These are phyloP conservation scores for Cutaneotrichosporon dermatis DNA, from an alignment of 1,284 basidiomycete species.

Conservation along the genomic window DNA sequence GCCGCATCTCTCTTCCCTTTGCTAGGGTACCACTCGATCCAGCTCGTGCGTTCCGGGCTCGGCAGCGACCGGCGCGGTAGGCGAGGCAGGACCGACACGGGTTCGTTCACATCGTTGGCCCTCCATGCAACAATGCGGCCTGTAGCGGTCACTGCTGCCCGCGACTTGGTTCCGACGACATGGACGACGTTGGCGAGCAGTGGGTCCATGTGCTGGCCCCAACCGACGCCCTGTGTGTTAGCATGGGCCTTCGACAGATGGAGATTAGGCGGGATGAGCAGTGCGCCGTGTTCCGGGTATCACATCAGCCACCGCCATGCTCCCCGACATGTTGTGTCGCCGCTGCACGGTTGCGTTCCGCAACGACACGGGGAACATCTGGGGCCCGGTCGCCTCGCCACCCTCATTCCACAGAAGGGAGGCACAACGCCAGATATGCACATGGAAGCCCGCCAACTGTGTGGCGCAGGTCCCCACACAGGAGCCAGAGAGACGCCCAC, in stretches of 20 bases:
- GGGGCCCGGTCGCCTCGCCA: too few species aligned
- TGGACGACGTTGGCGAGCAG: neutral
- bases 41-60: neutral
- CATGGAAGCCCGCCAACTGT: too few species aligned
- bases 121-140: constrained; percentile 3
- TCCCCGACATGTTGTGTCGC: too few species aligned
- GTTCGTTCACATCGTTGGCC: neutral
- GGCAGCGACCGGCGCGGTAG: neutral
- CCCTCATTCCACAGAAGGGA: too few species aligned
- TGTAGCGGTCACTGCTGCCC: neutral
- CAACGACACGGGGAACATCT: too few species aligned
- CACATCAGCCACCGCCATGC: too few species aligned
- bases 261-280: too few species aligned
- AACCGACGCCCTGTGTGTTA: neutral
- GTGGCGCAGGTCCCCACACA: too few species aligned
- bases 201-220: neutral
- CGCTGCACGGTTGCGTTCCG: too few species aligned
- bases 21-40: neutral
- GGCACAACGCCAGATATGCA: too few species aligned
- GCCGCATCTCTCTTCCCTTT: neutral
- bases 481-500: neutral
- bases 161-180: constrained; percentile 3
- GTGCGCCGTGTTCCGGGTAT: too few species aligned
- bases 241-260: neutral
- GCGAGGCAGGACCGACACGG: neutral